These are phyloP conservation scores for Wolfiporia cocos DNA, from an alignment of 1,284 basidiomycete species.

Conservation along the genomic window DNA sequence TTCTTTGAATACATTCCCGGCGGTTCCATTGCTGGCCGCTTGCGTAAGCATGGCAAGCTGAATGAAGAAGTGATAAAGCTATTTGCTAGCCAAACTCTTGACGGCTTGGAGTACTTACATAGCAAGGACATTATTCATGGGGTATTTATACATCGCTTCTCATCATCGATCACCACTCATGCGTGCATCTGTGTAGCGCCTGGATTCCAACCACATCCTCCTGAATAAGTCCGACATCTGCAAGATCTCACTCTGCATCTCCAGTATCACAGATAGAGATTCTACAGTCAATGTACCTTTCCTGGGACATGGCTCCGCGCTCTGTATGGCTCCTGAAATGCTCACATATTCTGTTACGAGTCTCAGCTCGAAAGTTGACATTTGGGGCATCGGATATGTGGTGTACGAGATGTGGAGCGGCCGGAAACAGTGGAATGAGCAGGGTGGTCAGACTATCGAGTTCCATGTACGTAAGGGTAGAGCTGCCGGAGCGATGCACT, in stretches of 20 bases:
- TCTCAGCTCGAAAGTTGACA: conserved; percentile 96
- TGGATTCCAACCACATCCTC: conserved; percentile 98
- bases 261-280: conserved; percentile 85
- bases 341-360: conserved; percentile 78
- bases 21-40: conserved; percentile 90
- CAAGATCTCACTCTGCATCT: conserved; percentile 98
- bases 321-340: conserved; percentile 99
- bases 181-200: conserved; percentile 50
- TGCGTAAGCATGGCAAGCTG: conserved; percentile 91
- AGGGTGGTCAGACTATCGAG: conserved; percentile 90
- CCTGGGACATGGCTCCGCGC: conserved; percentile 94
- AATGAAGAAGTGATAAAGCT: conserved; percentile 90
- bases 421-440: conserved; percentile 86
- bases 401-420: conserved; percentile 99
- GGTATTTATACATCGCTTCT: conserved; percentile 31
- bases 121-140: conserved; percentile 89
- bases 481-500: too few relatives aligned
- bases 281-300: conserved; percentile 78
- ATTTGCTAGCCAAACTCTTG: conserved; percentile 89
- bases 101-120: conserved; percentile 92
- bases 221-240: conserved; percentile 91
- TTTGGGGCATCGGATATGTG: conserved; percentile 98
- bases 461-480: conserved; percentile 61
- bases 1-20: conserved; percentile 99
- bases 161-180: conserved; percentile 1